phyloP scores from a whole-genome alignment of 768 basidiomycete species.

The Amanita muscaria region DNA sequence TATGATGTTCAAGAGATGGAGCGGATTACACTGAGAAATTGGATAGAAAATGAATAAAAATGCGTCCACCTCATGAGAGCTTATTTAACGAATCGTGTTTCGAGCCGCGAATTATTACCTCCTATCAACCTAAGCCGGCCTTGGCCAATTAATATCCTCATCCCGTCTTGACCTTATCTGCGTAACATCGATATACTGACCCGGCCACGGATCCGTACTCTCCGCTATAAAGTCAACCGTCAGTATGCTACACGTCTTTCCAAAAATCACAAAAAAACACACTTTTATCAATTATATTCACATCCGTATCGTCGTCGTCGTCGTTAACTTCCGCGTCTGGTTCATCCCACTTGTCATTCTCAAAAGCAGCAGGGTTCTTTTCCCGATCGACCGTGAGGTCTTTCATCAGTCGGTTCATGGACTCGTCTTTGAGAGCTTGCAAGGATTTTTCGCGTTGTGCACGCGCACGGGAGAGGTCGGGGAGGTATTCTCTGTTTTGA shows the following conservation, averaged over 20 bases:
- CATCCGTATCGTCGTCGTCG: constrained; percentile 40
- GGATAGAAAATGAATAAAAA: no score
- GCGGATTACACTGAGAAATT: no score
- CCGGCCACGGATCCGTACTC: constrained; percentile 67
- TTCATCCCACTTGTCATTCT: constrained; percentile 55
- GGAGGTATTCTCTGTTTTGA: constrained; percentile 81
- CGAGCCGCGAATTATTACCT: no score
- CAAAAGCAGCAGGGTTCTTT: constrained; percentile 47
- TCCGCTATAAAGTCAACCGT: constrained; percentile 10
- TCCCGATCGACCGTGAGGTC: constrained; percentile 72
- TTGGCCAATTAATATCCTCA: constrained; percentile 62
- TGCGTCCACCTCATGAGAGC: no score
- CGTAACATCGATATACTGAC: constrained; percentile 70
- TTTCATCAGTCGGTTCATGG: constrained; percentile 66
- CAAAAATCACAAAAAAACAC: constrained; percentile 21
- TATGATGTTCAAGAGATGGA: no score
- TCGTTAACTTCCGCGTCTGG: constrained; percentile 48
- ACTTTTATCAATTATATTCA: constrained; percentile 68
- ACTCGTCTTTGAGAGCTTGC: constrained; percentile 63
- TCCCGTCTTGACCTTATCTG: constrained; percentile 44
- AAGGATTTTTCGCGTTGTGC: constrained; percentile 55
- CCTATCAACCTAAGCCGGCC: constrained; percentile 45
- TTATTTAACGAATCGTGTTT: no score
- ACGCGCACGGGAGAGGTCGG: constrained; percentile 73
- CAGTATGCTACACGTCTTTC: background rate